Evolutionary conservation across 140 eudicot genomes (phyloP).

Genomic region (Artemisia princeps): DNA sequence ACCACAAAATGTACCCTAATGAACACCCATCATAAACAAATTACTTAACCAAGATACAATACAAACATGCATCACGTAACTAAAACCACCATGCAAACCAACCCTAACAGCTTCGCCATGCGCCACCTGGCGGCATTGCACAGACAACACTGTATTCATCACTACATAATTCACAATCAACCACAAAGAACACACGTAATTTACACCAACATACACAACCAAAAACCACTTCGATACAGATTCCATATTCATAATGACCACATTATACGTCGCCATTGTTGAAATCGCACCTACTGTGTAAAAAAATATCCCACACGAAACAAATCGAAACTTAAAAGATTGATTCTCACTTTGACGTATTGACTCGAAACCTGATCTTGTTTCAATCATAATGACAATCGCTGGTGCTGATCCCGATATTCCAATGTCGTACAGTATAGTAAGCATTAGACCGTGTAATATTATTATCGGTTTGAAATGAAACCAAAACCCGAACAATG

Average conservation of each 20-base stretch:
- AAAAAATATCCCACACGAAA: too few species aligned
- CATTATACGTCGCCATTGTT: too few species aligned
- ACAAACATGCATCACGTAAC: too few species aligned
- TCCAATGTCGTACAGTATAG: neutral
- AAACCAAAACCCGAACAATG: neutral
- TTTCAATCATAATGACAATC: neutral
- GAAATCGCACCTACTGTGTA: too few species aligned
- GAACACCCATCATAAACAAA: too few species aligned
- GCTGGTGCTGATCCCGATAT: constrained; percentile 3
- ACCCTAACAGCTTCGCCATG: neutral
- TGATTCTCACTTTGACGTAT: too few species aligned
- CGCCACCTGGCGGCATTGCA: neutral
- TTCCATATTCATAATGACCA: neutral
- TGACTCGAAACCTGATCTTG: constrained; percentile 8
- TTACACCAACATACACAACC: neutral
- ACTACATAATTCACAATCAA: constrained; percentile 13
- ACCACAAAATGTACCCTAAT: too few species aligned
- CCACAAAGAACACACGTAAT: neutral
- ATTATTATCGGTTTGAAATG: neutral
- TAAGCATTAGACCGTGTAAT: neutral
- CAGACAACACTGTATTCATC: constrained; percentile 19
- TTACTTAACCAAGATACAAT: too few species aligned
- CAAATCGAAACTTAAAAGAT: too few species aligned
- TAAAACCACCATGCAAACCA: too few species aligned
- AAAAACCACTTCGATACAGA: neutral